phyloP scores from a whole-genome alignment of 179 eudicot genomes.

The Beta lomatogona region DNA sequence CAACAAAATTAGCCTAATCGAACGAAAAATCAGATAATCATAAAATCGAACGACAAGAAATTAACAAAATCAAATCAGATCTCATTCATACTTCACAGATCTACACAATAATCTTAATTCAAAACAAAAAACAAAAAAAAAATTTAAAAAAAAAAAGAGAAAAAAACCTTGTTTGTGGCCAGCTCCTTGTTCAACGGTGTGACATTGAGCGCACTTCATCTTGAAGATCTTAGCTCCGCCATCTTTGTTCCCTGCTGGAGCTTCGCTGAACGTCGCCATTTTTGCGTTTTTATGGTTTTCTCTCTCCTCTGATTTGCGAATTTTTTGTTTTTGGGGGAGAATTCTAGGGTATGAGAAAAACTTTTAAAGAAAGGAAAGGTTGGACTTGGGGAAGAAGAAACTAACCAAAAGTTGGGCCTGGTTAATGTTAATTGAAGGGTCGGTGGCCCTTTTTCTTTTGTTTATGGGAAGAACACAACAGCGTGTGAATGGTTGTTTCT shows the following conservation, averaged over 20 bases:
- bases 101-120: background rate
- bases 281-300: background rate
- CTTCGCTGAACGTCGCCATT: constrained; percentile 79
- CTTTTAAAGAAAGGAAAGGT: constrained; percentile 13
- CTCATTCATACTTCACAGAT: background rate
- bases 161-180: constrained; percentile 70
- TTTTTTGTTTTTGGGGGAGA: background rate
- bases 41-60: background rate
- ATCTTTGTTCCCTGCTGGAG: constrained; percentile 62
- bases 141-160: background rate
- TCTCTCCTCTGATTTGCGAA: background rate
- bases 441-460: background rate
- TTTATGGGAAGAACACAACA: background rate
- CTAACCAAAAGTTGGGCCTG: background rate
- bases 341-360: constrained; percentile 8
- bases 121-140: no score
- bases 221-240: constrained; percentile 83
- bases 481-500: no score
- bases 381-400: background rate
- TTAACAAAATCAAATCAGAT: background rate
- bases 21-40: background rate
- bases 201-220: constrained; percentile 89
- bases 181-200: constrained; percentile 79
- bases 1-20: background rate
- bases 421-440: no score